phyloP scores from a whole-genome alignment of 805 yeast species.

The Metschnikowia peoriensis region DNA sequence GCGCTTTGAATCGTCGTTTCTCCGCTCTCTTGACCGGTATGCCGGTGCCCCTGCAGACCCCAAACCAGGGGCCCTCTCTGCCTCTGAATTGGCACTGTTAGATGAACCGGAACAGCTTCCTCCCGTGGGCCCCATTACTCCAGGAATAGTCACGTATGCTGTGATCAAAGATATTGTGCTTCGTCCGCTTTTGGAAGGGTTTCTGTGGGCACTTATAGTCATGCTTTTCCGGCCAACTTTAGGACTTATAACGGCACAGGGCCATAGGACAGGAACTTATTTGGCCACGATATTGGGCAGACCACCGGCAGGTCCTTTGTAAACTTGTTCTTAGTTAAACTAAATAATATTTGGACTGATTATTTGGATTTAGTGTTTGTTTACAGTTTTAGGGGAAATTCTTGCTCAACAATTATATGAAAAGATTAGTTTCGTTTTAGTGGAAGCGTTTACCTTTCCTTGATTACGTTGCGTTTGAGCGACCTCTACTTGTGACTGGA shows the following conservation, averaged over 20 bases:
- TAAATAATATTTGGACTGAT: too few relatives aligned
- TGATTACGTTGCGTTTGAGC: too few relatives aligned
- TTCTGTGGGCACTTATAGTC: slow-evolving; percentile 32
- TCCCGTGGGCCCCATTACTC: slow-evolving; percentile 42
- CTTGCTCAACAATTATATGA: too few relatives aligned
- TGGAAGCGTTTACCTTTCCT: too few relatives aligned
- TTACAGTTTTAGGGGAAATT: too few relatives aligned
- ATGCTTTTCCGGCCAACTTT: slow-evolving; percentile 14
- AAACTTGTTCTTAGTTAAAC: too few relatives aligned
- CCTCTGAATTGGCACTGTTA: slow-evolving; percentile 19
- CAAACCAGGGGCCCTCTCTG: slow-evolving; percentile 16
- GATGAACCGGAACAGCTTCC: slow-evolving; percentile 11
- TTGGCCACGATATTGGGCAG: slow-evolving; percentile 12
- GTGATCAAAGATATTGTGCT: slow-evolving; percentile 49
- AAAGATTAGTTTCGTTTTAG: too few relatives aligned
- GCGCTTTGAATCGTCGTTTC: slow-evolving; percentile 63
- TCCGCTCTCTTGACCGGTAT: slow-evolving; percentile 29
- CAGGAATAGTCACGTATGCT: slow-evolving; percentile 46
- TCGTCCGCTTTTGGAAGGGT: slow-evolving; percentile 55
- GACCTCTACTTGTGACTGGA: too few relatives aligned
- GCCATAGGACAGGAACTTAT: slow-evolving; percentile 11
- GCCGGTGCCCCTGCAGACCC: slow-evolving; percentile 31
- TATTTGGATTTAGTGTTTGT: too few relatives aligned
- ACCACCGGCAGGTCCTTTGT: slow-evolving; percentile 1
- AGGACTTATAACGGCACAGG: slow-evolving; percentile 13